Conservation (phyloP, 2,329 filamentous ascomycete species). For the Fusarium sp. region DNA sequence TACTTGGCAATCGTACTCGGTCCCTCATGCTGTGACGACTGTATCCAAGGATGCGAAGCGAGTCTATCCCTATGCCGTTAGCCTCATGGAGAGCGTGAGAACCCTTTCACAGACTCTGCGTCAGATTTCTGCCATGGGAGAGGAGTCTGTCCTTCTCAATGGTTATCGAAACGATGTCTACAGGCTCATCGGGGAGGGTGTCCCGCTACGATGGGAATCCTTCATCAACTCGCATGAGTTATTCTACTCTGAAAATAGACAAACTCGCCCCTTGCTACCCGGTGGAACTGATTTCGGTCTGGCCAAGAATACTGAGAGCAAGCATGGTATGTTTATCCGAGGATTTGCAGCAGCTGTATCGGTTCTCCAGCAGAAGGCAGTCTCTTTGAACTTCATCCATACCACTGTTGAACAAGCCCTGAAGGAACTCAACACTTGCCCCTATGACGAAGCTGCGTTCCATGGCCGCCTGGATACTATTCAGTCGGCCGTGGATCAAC, state of each 20-base stretch:
- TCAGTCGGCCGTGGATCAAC: conserved; percentile 91
- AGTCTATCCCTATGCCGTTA: conserved; percentile 97
- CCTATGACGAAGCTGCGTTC: conserved; percentile 84
- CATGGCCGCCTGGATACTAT: conserved; percentile 83
- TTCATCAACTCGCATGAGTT: conserved; percentile 97
- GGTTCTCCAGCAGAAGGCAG: conserved; percentile 86
- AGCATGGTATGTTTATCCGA: conserved; percentile 95
- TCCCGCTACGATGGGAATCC: conserved; percentile 94
- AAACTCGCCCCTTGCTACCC: conserved; percentile 56
- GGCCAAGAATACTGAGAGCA: conserved; percentile 76
- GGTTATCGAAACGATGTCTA: conserved; percentile 94
- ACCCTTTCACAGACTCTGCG: conserved; percentile 90
- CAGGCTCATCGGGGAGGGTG: conserved; percentile 81
- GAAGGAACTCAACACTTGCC: conserved; percentile 82
- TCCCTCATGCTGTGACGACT: conserved; percentile 93
- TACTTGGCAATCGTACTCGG: conserved; percentile 91
- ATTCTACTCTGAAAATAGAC: conserved; percentile 64
- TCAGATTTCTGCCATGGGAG: conserved; percentile 84
- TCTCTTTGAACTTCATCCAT: conserved; percentile 80
- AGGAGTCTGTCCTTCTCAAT: conserved; percentile 86
- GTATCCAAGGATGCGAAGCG: conserved; percentile 99
- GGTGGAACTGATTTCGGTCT: conserved; percentile 53
- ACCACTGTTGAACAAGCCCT: conserved; percentile 83
- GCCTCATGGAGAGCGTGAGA: conserved; percentile 97
- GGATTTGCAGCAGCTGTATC: conserved; percentile 91